Evolutionary conservation across 2,329 filamentous ascomycete species (phyloP), one percentile per base, ranked within the genome.

Genomic region (Penicillium sp.): DNA sequence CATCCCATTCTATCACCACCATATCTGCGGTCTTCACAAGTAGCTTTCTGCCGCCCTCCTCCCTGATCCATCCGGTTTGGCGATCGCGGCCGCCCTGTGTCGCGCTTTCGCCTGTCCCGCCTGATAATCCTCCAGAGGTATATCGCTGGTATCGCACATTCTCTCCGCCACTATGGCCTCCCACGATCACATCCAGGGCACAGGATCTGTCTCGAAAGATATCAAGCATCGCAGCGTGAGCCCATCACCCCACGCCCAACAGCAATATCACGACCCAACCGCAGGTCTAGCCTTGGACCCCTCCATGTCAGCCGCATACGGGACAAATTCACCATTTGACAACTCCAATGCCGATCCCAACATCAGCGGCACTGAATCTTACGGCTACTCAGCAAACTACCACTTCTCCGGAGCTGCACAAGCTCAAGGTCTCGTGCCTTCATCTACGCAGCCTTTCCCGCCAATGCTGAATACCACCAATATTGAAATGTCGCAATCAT

Each of bases 171-270:
- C 60, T 35, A 76, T 76, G 74, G 68, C 69, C 59, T 73, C 74
- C 40, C 73, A 74, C 61, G 71, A 74, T 45, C 67, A 67, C 57
- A 68, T 68, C 58, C 73, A 70, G 43, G 68, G 73, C 57, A 70
- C 77, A 64, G 77, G 74, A 58, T 72, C 77, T 55, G 68, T 74
- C 52, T 75, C 75, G 11, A 72, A 65, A 49, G 71, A 72, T 58
- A 69, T 74, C 68, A 73, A 76, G 61, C 74, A 70, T 70, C 77
- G 75, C 64, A 75, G 75, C 63, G 70, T 79, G 69, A 81, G 79
- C 72, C 76, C 75, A 57, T 79, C 78, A 52, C 70, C 74, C 48
- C 78, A 78, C 67, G 73, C 70, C 52, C 77, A 78, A n/a, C 77
- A 78, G 13, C 71, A 70, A 40, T 79, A 76, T 68, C 72, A 77